These are phyloP conservation scores for Trametopsis cervina DNA, from an alignment of 768 basidiomycete species.

Conservation along the genomic window DNA sequence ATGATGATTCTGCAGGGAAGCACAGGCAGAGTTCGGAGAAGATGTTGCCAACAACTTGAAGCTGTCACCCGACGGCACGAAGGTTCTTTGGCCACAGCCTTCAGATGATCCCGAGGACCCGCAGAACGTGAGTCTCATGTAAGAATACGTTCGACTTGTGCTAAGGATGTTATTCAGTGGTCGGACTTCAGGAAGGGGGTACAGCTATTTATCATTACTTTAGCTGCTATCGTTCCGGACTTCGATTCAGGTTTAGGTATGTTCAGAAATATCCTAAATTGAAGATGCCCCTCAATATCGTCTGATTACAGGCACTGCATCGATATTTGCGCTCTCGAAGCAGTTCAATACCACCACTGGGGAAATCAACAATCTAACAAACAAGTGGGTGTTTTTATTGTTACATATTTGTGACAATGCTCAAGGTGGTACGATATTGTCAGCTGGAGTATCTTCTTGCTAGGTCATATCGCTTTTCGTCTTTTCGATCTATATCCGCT, in stretches of 20 bases:
- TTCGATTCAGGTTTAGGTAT: conserved; percentile 59
- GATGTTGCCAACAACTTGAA: conserved; percentile 47
- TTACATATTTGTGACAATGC: not conserved
- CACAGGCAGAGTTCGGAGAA: conserved; percentile 53
- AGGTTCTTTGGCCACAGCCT: conserved; percentile 66
- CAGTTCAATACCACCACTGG: conserved; percentile 48
- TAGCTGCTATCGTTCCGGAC: conserved; percentile 61
- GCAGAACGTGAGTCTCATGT: conserved; percentile 51
- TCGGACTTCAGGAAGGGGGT: conserved; percentile 42
- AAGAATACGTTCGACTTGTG: not conserved
- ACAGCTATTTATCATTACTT: conserved; percentile 52
- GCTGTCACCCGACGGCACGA: conserved; percentile 47
- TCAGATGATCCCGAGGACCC: conserved; percentile 54
- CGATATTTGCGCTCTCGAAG: conserved; percentile 51
- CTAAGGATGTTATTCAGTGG: conserved; percentile 50
- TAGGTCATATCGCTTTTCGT: conserved; percentile 30
- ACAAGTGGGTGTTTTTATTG: conserved; percentile 26
- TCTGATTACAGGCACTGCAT: conserved; percentile 49
- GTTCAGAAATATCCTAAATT: conserved; percentile 5
- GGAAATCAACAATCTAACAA: conserved; percentile 58
- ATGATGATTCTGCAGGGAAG: conserved; percentile 37
- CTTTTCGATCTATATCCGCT: not conserved
- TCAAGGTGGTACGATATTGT: not conserved
- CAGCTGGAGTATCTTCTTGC: conserved; percentile 62
- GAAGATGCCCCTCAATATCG: not conserved